phyloP scores from a whole-genome alignment of 371 early-diverging fungal genomes.

The Lichtheimia hyalospora region DNA sequence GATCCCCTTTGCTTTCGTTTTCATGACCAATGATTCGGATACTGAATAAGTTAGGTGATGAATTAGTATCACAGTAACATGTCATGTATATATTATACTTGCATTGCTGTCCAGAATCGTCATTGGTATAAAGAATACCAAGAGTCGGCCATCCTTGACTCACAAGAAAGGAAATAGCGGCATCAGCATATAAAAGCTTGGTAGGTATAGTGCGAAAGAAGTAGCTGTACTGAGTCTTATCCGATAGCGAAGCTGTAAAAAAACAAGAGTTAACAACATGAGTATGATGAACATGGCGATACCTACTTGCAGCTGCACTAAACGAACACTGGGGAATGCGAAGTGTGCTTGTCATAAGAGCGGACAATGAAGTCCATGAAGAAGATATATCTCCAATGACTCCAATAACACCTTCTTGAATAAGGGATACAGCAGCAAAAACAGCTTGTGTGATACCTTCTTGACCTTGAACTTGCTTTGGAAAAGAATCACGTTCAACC shows the following conservation, averaged over 20 bases:
- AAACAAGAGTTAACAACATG: not conserved
- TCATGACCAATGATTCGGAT: slow-evolving; percentile 43
- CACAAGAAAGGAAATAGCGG: slow-evolving; percentile 50
- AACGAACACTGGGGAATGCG: slow-evolving; percentile 67
- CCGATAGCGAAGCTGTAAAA: slow-evolving; percentile 51
- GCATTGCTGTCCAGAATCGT: slow-evolving; percentile 56
- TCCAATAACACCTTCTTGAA: slow-evolving; percentile 57
- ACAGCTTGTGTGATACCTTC: slow-evolving; percentile 52
- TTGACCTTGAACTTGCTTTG: slow-evolving; percentile 47
- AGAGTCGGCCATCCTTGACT: slow-evolving; percentile 57
- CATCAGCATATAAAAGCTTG: slow-evolving; percentile 50
- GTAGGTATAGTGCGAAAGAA: slow-evolving; percentile 63
- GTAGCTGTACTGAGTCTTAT: slow-evolving; percentile 54
- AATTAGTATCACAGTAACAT: not conserved
- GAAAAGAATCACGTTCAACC: slow-evolving; percentile 60
- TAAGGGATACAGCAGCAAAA: slow-evolving; percentile 53
- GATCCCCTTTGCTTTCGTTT: slow-evolving; percentile 39
- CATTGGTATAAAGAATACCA: slow-evolving; percentile 54
- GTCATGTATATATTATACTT: slow-evolving; percentile 1
- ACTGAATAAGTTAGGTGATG: slow-evolving; percentile 22
- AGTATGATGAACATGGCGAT: not conserved
- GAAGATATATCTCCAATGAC: slow-evolving; percentile 65
- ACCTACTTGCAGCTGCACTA: slow-evolving; percentile 57
- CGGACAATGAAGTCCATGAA: slow-evolving; percentile 57
- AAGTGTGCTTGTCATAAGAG: slow-evolving; percentile 57